A percentile compares a stretch with the other conserved stretches of the same genome.
These are phyloP conservation scores for Magnolia sinica DNA, from an alignment of 164 flowering plant genomes.

Conservation along the genomic window DNA sequence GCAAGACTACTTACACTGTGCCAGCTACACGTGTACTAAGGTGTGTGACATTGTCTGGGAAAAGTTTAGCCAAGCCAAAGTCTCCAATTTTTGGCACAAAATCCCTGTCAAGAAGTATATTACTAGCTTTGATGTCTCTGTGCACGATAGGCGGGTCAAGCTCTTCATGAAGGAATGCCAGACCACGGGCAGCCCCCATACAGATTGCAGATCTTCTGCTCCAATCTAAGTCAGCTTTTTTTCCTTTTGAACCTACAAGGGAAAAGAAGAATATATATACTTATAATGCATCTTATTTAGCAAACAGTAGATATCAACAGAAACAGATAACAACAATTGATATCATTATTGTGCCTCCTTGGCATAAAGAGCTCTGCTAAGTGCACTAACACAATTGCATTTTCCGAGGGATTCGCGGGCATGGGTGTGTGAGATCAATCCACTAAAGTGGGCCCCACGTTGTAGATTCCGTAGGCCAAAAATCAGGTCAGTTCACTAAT, in stretches of 20 bases:
- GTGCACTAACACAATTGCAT: not conserved
- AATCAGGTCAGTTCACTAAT: too few species aligned
- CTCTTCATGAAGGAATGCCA: conserved; percentile 86
- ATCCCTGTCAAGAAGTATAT: conserved; percentile 73
- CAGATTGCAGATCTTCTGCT: conserved; percentile 62
- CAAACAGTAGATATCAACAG: not conserved
- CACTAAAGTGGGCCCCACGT: too few species aligned
- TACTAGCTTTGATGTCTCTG: conserved; percentile 89
- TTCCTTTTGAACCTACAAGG: conserved; percentile 44
- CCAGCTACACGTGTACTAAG: conserved; percentile 91
- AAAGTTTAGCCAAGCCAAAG: conserved; percentile 92
- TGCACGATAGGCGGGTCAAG: conserved; percentile 81
- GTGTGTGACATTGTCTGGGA: conserved; percentile 91
- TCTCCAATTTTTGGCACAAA: conserved; percentile 83
- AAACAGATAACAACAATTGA: not conserved
- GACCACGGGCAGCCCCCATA: conserved; percentile 65
- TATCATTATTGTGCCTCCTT: not conserved
- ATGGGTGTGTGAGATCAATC: too few species aligned
- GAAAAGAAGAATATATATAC: conserved; percentile 5
- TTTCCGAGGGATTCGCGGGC: too few species aligned
- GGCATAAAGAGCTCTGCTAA: too few species aligned
- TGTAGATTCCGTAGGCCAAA: too few species aligned
- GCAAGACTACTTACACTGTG: conserved; percentile 61
- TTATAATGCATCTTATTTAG: not conserved
- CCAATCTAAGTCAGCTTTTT: conserved; percentile 56